Evolutionary conservation across 805 yeast genomes (phyloP), one percentile per base, ranked within the genome.

Genomic region (Candida tibetensis): DNA sequence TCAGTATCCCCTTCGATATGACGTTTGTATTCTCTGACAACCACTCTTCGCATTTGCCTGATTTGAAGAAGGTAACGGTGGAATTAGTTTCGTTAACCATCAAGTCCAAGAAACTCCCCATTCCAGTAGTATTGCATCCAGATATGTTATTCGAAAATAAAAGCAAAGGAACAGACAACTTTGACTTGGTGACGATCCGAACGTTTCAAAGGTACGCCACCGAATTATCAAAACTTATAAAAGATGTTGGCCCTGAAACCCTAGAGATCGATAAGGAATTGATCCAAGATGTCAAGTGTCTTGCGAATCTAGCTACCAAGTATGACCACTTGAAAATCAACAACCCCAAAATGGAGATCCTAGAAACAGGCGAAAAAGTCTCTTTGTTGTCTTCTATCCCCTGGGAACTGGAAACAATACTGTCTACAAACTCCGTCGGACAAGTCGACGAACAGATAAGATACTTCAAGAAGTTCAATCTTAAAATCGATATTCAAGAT

Each of bases 141-240:
- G 71, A 63, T 37, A 57, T 62, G 57, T 32, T 61, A 4, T 67
- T 64, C 47, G 56, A 55, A 26, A 63, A 66, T 45, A 54, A 49
- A 34, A 41, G 52, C 17, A 52, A 47, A 30, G 44, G 43, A 0
- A 28, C 48, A 2, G 71, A 67, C 36, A 57, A 55, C 35, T 65
- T 63, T 41, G 63, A 62, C 34, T 34, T 49, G 30, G 40, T 57
- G n/a, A 62, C 64, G 2, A 53, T 65, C 25, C 52, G 49, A 28
- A 55, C 55, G 12, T 64, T 66, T 47, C 66, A 60, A 33, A 47
- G 44, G 31, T 57, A 60, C 36, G 66, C 64, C 2, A 40, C 42
- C 6, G 64, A 64, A 25, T 38, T 67, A 3, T 45, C 55, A 5
- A 48, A 48, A 27, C 32, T 62, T 2, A 31, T 58, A 16, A 51